Conservation (phyloP, 495 filamentous ascomycete genomes). For the Penicillium dipodomyicola region DNA sequence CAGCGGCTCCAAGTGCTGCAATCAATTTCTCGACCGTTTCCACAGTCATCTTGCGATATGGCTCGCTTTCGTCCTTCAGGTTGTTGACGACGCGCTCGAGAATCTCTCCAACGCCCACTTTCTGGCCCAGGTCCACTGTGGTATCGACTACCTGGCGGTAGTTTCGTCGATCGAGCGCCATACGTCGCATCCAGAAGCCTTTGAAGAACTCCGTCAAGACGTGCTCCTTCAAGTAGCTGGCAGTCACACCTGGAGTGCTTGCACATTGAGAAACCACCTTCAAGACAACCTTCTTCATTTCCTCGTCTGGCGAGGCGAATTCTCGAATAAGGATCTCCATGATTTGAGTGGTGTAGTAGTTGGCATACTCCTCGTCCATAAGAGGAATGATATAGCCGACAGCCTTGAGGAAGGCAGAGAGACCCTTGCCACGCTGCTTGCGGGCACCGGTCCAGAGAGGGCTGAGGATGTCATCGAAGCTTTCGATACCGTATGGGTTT, state of each 20-base stretch:
- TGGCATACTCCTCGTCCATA: slow-evolving; percentile 99
- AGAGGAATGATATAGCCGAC: slow-evolving; percentile 98
- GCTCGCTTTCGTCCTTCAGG: slow-evolving; percentile 96
- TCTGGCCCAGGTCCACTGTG: slow-evolving; percentile 95
- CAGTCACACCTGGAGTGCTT: slow-evolving; percentile 90
- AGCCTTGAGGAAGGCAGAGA: slow-evolving; percentile 95
- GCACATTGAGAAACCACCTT: slow-evolving; percentile 98
- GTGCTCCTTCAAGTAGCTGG: slow-evolving; percentile 89
- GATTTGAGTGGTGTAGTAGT: slow-evolving; percentile 97
- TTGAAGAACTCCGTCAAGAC: slow-evolving; percentile 97
- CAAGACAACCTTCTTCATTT: slow-evolving; percentile 99
- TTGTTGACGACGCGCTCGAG: slow-evolving; percentile 90
- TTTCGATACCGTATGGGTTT: slow-evolving; percentile 98
- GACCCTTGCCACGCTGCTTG: slow-evolving; percentile 93
- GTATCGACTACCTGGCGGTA: slow-evolving; percentile 98
- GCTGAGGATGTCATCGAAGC: slow-evolving; percentile 95
- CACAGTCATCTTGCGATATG: slow-evolving; percentile 98
- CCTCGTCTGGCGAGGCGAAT: slow-evolving; percentile 94
- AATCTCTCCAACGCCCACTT: slow-evolving; percentile 94
- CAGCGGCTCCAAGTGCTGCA: slow-evolving; percentile 85
- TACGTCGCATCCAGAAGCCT: slow-evolving; percentile 95
- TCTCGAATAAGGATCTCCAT: slow-evolving; percentile 98
- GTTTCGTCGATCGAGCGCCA: slow-evolving; percentile 95
- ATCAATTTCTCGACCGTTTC: slow-evolving; percentile 97
- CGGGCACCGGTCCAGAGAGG: slow-evolving; percentile 94